Base-by-base conservation (phyloP, 495 filamentous ascomycete species). In the Xylaria acuta region DNA sequence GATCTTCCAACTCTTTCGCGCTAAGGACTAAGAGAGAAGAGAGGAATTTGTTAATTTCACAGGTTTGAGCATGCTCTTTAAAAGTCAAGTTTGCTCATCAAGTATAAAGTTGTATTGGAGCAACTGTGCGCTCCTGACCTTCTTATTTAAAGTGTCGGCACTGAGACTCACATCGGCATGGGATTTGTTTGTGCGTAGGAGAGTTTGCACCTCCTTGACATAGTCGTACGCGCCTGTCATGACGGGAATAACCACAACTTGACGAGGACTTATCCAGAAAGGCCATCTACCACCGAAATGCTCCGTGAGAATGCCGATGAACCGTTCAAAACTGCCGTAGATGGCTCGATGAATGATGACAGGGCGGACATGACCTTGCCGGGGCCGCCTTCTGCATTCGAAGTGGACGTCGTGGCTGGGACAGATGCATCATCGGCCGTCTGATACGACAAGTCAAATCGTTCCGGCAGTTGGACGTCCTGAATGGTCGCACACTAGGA, bases 251-350 rank as follows among this genome's bases (percentile, higher is more conserved):
- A 98, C 90, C 72, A 98, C 84, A 60, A 98, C 88, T 83, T 99
- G 96, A 25, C 95, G 90, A 34, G 96, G 96, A 73, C 91, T 95
- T 70, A 99, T 82, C 96, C 96, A 99, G 88, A 98, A 97, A 0
- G 96, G 96, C 95, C 95, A 98, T 83, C 97, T 97, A 73, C 96
- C 96, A 51, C 86, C 96, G 78, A 97, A 99, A 80, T 98, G 96
- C 84, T 99, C 96, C 32, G 87, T 94, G 69, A 98, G 83, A 73
- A 99, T 97, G 67, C 92, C 96, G 71, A 97, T 91, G 84, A 99
- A 97, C 56, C 96, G 92, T 84, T 99, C 96, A 76, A 98, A 93
- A 74, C 90, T 93, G 67, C 96, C 96, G 64, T 93, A 91, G 79
- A 99, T 96, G 60, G 96, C 96, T 72, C 96, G 93, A 82, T 98